Conservation (phyloP, 140 eudicot genomes). For the Ambrosia hybrid region DNA sequence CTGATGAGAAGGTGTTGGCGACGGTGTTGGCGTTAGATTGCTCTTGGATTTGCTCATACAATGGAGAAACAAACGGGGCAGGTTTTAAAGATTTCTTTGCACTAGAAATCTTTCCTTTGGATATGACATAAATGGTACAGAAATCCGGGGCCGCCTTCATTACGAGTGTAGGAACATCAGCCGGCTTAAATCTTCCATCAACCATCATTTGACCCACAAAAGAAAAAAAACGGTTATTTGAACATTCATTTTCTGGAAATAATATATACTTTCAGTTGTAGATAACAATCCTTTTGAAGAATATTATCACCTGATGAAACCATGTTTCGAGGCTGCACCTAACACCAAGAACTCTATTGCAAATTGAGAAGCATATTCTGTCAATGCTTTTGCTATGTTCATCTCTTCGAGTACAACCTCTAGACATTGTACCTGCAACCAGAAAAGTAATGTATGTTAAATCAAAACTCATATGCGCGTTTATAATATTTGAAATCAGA, state of each 20-base stretch:
- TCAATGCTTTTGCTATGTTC: constrained; percentile 57
- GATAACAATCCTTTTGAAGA: background rate
- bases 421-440: constrained; percentile 49
- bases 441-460: background rate
- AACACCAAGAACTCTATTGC: constrained; percentile 74
- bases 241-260: constrained; percentile 10
- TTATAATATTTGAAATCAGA: background rate
- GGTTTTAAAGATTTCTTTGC: constrained; percentile 53
- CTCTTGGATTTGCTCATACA: constrained; percentile 41
- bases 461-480: background rate
- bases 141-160: constrained; percentile 67
- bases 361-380: constrained; percentile 58
- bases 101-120: constrained; percentile 67
- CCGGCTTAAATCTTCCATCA: constrained; percentile 51
- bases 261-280: background rate
- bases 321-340: constrained; percentile 74
- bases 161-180: constrained; percentile 57
- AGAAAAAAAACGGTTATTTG: constrained; percentile 16
- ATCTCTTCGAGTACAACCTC: constrained; percentile 63
- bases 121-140: constrained; percentile 74
- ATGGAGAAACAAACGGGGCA: constrained; percentile 60
- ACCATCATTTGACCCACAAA: constrained; percentile 9
- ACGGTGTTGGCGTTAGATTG: constrained; percentile 7
- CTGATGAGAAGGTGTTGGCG: constrained; percentile 8
- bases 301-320: constrained; percentile 61